Evolutionary conservation across 73 alveolate genomes (phyloP), one percentile per base, ranked within the genome.

Genomic region (Halteria grandinella): DNA sequence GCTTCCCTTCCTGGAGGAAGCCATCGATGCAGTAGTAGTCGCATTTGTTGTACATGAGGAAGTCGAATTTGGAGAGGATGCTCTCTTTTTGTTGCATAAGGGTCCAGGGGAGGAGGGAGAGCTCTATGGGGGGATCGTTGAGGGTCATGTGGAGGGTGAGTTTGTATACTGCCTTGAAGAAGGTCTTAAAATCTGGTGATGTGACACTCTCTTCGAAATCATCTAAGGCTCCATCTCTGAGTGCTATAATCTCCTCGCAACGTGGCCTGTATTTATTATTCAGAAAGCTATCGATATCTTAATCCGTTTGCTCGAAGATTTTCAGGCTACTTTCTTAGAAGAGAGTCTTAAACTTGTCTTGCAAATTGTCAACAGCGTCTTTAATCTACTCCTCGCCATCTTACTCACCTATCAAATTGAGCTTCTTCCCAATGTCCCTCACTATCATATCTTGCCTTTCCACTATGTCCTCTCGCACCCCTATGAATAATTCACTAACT

Each of bases 1-100:
- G 21, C 25, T 6, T 21, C 55, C 80, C 86, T 82, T 82, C 91
- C 40, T 82, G 70, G 14, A 86, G 83, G 69, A 82, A 82, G 15
- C 91, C 91, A 45, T 82, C 91, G 4, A 82, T 55, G 34, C 80
- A 72, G 57, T 69, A 72, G 53, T 48, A 40, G 21, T 57, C 81
- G 11, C 32, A 31, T 48, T 82, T 82, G 59, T 57, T 43, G 37
- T 53, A 82, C 59, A 23, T 28, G 57, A 55, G 34, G 47, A 71
- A 82, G 37, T 80, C 91, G 55, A 32, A 80, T 32, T 69, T 51
- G 14, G 51, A 70, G 0, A 55, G n/a, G 3, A 80, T 1, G 7
- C 28, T 40, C 21, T 47, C 45, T 52, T 50, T 79, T 51, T 33
- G 7, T 43, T 60, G 5, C 33, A 77, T 32, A 18, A 44, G 41